Conservation (phyloP, 176 grass and related monocot genomes). For the Ensete ventricosum region DNA sequence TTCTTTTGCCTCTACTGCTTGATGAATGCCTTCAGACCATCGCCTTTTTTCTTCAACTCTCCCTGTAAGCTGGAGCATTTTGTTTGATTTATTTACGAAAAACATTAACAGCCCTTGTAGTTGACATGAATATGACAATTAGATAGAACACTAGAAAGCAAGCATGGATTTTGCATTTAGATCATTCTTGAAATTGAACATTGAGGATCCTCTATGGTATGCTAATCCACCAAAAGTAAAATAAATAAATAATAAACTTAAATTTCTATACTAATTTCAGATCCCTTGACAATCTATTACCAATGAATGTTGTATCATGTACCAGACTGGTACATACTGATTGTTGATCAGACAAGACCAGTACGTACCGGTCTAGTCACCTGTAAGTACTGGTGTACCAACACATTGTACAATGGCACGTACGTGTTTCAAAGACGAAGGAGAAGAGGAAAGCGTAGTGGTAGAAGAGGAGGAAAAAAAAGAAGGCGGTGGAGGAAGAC, state of each 20-base stretch:
- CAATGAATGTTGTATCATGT: too few species aligned
- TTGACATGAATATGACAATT: not conserved
- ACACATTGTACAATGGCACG: too few species aligned
- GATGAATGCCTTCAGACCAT: conserved; percentile 99
- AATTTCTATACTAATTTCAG: too few species aligned
- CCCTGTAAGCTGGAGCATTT: conserved; percentile 66
- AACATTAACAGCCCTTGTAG: conserved; percentile 13
- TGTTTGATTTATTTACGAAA: conserved; percentile 19
- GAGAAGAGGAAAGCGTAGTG: too few species aligned
- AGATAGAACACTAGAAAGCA: not conserved
- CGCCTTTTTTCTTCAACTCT: conserved; percentile 89
- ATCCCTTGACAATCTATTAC: too few species aligned
- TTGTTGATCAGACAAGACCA: too few species aligned
- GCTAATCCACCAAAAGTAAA: not conserved
- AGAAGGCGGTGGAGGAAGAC: too few species aligned
- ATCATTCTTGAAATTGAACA: not conserved
- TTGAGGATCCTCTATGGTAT: not conserved
- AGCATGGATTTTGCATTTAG: not conserved
- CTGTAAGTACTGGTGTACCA: too few species aligned
- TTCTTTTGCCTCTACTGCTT: conserved; percentile 99
- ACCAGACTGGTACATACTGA: too few species aligned
- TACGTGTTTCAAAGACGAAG: too few species aligned
- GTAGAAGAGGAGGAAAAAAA: too few species aligned
- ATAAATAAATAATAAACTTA: not conserved
- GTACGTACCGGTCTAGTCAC: too few species aligned